phyloP scores from a whole-genome alignment of 2,329 filamentous ascomycete genomes.

The Sporothrix luriei region DNA sequence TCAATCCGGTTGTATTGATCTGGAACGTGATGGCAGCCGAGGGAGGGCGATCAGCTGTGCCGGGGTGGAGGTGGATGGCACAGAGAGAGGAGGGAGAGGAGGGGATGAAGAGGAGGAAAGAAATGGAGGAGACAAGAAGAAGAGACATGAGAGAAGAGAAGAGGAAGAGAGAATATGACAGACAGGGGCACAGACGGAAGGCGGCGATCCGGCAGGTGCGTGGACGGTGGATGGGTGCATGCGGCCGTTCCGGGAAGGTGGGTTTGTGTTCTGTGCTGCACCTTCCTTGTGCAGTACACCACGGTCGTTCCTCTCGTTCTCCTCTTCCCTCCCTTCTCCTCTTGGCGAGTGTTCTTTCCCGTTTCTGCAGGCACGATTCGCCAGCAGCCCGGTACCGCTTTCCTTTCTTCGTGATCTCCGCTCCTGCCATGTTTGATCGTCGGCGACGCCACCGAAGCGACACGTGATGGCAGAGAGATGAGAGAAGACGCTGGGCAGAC shows the following conservation, averaged over 20 bases:
- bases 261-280: not conserved
- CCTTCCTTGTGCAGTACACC: not conserved
- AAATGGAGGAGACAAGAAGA: not conserved
- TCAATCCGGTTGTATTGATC: conserved; percentile 23
- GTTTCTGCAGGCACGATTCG: not conserved
- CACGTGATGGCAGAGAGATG: not conserved
- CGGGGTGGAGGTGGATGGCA: too few relatives aligned
- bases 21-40: conserved; percentile 10
- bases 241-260: conserved; percentile 18
- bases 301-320: not conserved
- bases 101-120: not conserved
- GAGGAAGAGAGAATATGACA: too few relatives aligned
- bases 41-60: too few relatives aligned
- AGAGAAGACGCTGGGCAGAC: too few relatives aligned
- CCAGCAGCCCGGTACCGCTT: not conserved
- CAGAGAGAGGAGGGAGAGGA: not conserved
- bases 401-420: not conserved
- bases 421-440: conserved; percentile 25
- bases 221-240: not conserved
- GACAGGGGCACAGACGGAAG: conserved; percentile 16
- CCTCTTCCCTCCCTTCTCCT: not conserved
- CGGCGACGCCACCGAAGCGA: not conserved
- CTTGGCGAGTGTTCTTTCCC: conserved; percentile 1
- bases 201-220: conserved; percentile 11
- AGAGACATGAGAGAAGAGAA: not conserved